Percentiles rank a stretch among this genome's conserved stretches.
phyloP scores from a whole-genome alignment of 2,329 filamentous ascomycete species.

The Aspergillus puulaauensis region DNA sequence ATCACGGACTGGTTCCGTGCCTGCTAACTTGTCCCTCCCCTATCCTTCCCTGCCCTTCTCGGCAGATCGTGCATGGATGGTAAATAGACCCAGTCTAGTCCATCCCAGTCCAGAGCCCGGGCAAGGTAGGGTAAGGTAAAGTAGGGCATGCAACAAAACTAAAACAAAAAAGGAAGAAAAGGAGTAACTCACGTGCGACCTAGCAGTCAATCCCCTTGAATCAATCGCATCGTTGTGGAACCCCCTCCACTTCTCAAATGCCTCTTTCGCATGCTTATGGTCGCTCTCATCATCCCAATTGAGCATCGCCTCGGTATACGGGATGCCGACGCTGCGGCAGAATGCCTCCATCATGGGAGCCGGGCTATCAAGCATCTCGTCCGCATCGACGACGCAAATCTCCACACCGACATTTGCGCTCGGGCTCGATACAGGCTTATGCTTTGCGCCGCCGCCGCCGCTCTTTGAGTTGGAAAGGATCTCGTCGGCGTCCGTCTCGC shows the following conservation, averaged over 20 bases:
- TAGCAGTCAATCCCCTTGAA: constrained; percentile 71
- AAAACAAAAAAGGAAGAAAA: neutral
- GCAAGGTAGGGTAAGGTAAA: neutral
- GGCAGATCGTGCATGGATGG: neutral
- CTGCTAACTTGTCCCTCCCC: neutral
- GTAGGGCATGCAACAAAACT: neutral
- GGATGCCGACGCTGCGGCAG: constrained; percentile 76
- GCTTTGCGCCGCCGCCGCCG: neutral
- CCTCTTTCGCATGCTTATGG: constrained; percentile 65
- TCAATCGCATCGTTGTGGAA: constrained; percentile 95
- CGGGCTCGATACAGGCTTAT: constrained; percentile 22
- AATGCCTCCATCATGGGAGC: constrained; percentile 72
- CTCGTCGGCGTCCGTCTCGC: constrained; percentile 32
- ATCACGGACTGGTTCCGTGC: neutral
- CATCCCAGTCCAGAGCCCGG: neutral
- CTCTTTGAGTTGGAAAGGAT: constrained; percentile 17
- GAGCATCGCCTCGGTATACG: constrained; percentile 76
- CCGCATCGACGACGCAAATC: constrained; percentile 88
- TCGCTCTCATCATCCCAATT: constrained; percentile 77
- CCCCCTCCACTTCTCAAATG: constrained; percentile 95
- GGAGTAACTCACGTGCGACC: constrained; percentile 40
- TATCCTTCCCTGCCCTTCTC: neutral
- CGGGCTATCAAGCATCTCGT: constrained; percentile 87
- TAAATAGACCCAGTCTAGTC: neutral
- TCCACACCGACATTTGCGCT: constrained; percentile 43